Conservation (phyloP, 306 rosid genomes). For the Lathyrus sativus region DNA sequence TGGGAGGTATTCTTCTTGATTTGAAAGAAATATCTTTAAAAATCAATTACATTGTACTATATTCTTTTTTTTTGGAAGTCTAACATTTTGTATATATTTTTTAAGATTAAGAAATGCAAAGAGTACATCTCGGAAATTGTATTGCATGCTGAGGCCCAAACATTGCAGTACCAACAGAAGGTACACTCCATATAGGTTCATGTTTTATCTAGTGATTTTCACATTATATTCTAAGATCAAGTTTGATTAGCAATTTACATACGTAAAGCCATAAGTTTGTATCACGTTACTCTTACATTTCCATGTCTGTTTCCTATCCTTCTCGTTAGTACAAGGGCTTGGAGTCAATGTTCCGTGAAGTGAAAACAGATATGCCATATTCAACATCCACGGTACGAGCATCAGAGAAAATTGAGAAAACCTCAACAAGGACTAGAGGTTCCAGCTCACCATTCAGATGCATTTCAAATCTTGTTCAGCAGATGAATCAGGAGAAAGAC, state of each 20-base stretch:
- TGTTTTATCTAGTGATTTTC: slow-evolving; percentile 27
- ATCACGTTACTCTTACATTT: slow-evolving; percentile 35
- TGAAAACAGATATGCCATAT: slow-evolving; percentile 59
- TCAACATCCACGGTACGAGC: slow-evolving; percentile 47
- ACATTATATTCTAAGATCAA: slow-evolving; percentile 4
- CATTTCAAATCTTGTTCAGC: slow-evolving; percentile 84
- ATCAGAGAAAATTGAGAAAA: slow-evolving; percentile 61
- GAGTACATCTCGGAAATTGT: slow-evolving; percentile 84
- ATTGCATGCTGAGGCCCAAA: slow-evolving; percentile 94
- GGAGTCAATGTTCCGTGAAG: slow-evolving; percentile 87
- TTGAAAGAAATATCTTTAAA: slow-evolving; percentile 22
- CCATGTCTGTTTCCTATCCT: slow-evolving; percentile 35
- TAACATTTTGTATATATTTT: slow-evolving; percentile 40
- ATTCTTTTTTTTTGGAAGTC: slow-evolving; percentile 11
- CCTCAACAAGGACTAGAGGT: slow-evolving; percentile 69
- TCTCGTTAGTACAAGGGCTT: slow-evolving; percentile 71
- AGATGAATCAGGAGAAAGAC: slow-evolving; percentile 88
- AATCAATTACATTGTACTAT: slow-evolving; percentile 11
- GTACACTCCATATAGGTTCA: slow-evolving; percentile 41
- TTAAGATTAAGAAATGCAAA: slow-evolving; percentile 76
- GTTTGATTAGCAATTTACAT: slow-evolving; percentile 4
- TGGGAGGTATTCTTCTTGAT: slow-evolving; percentile 60
- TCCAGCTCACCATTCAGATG: slow-evolving; percentile 97
- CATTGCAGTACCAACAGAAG: slow-evolving; percentile 92
- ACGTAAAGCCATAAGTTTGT: slow-evolving; percentile 3